Conservation (phyloP, 2,329 filamentous ascomycete species). For the Raffaelea arxii region DNA sequence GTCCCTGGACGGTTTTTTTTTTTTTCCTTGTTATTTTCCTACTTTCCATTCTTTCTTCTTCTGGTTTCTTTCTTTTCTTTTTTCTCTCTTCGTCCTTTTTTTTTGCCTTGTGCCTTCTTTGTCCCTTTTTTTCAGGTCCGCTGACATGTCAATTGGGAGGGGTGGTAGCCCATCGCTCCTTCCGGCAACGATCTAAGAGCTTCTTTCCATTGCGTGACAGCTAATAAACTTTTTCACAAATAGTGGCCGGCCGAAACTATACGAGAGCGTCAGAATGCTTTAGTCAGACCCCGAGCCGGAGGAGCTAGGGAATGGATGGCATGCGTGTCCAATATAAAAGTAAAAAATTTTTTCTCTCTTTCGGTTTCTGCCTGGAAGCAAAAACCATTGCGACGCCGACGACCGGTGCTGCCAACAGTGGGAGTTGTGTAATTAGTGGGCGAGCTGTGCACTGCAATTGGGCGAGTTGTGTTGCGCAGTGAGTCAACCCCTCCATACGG, state of each 20-base stretch:
- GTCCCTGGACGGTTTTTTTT: too few species aligned
- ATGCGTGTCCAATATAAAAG: not conserved
- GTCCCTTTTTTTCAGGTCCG: not conserved
- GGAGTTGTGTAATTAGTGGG: not conserved
- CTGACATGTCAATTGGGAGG: not conserved
- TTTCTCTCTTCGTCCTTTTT: not conserved
- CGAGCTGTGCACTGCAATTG: not conserved
- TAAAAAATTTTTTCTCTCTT: constrained; percentile 1
- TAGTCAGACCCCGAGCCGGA: too few species aligned
- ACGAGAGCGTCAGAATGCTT: not conserved
- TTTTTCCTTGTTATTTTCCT: too few species aligned
- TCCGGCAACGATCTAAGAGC: not conserved
- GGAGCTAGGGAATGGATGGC: too few species aligned
- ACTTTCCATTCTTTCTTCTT: too few species aligned
- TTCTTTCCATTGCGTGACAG: not conserved
- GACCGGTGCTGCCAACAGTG: not conserved
- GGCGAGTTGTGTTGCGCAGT: not conserved
- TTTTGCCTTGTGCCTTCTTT: not conserved
- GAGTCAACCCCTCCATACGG: constrained; percentile 3
- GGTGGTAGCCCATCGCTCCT: too few species aligned
- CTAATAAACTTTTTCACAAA: too few species aligned
- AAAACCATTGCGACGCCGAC: not conserved
- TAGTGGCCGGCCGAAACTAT: too few species aligned
- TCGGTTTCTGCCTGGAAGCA: not conserved
- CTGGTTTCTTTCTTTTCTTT: not conserved